Evolutionary conservation across 208 protist species (phyloP), one percentile per base, ranked within the genome.

Genomic region (Wallacemonas sp.): DNA sequence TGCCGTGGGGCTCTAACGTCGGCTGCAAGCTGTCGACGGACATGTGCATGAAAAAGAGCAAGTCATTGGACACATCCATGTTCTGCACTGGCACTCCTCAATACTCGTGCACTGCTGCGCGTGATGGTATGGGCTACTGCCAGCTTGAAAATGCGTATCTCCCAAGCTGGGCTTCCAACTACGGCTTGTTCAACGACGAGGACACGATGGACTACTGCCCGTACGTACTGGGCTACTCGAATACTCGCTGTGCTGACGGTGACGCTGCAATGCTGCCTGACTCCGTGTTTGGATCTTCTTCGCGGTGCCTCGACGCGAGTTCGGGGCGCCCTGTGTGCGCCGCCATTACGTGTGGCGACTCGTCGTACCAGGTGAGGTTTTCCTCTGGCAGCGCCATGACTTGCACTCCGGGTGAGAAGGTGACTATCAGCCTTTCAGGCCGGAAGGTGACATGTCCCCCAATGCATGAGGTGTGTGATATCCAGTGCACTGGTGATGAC

Each of bases 201-300:
- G 6, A 53, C 1, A 61, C 75, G 30, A 78, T 82, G 70, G 80
- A 86, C 57, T 81, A 71, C 66, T 86, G 81, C 63, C 85, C 76
- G 15, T 53, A 62, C 13, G 46, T 87, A 45, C 1, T 45, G 17
- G 10, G 0, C 2, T 79, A 63, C 58, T 24, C 5, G 19, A 72
- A 72, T 22, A 59, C 58, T 1, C 1, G 6, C 0, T 88, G 85
- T 50, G 34, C 26, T 12, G 27, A 59, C 44, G 70, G 66, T 0
- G 1, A 42, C 10, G 22, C 26, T 29, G 19, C 13, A 5, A 8
- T 45, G 17, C 52, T 78, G 54, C 64, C 29, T 6, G 58, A 62
- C 54, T 80, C 73, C 27, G 22, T 32, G 13, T 52, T 59, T 36
- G 61, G 61, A 8, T 26, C 42, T 4, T 53, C 33, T 15, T 50